These are phyloP conservation scores for Martiniozyma abietophila DNA, from an alignment of 805 yeast species.

Conservation along the genomic window DNA sequence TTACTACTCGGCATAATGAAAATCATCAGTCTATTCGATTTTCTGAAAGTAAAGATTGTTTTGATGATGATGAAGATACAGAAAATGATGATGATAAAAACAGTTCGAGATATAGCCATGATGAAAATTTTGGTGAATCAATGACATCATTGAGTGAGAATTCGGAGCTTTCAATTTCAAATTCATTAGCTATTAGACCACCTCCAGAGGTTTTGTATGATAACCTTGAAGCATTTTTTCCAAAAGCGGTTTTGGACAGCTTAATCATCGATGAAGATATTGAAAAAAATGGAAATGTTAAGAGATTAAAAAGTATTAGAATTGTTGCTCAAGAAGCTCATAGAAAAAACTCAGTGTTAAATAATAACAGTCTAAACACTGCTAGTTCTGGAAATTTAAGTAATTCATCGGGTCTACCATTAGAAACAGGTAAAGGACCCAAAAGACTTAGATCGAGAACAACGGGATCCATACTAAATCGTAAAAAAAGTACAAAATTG, in stretches of 20 bases:
- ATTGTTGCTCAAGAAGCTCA: conserved; percentile 89
- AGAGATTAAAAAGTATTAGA: conserved; percentile 84
- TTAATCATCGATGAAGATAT: conserved; percentile 64
- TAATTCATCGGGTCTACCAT: background rate
- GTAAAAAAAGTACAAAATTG: conserved; percentile 83
- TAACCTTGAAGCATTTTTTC: conserved; percentile 86
- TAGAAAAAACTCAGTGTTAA: conserved; percentile 36
- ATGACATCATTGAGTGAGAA: too few species aligned
- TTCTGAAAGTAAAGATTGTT: too few species aligned
- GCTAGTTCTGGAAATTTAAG: conserved; percentile 3
- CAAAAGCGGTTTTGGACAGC: conserved; percentile 83
- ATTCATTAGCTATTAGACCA: conserved; percentile 67
- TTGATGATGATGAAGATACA: conserved; percentile 27
- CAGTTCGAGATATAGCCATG: too few species aligned
- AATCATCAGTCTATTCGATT: too few species aligned
- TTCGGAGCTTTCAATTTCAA: conserved; percentile 18
- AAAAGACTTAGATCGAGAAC: conserved; percentile 7
- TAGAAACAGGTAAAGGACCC: conserved; percentile 2
- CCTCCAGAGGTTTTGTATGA: conserved; percentile 91
- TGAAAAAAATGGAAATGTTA: conserved; percentile 33
- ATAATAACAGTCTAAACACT: too few species aligned
- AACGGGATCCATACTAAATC: conserved; percentile 32
- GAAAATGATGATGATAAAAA: too few species aligned
- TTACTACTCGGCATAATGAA: too few species aligned
- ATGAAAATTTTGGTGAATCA: too few species aligned